A percentile compares a stretch with the other conserved stretches of the same genome.
Conservation (phyloP, 1,284 basidiomycete species). For the Cutaneotrichosporon sp. region DNA sequence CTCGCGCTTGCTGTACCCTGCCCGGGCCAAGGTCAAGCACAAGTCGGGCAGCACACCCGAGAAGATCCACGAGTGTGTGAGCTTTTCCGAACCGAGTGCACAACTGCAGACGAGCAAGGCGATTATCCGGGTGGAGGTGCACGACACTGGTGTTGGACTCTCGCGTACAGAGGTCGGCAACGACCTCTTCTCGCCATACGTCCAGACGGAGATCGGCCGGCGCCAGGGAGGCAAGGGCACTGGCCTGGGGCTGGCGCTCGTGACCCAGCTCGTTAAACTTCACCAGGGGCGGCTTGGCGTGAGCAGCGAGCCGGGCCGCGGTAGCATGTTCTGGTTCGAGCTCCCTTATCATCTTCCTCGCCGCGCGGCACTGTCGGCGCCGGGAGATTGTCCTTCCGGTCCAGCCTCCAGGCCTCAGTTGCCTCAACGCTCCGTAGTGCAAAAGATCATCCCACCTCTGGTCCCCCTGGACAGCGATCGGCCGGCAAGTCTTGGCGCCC, state of each 20-base stretch:
- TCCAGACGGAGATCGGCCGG: constrained; percentile 62
- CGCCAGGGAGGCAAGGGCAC: constrained; percentile 85
- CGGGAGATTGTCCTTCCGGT: too few species aligned
- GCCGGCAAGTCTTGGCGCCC: too few species aligned
- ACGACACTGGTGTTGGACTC: constrained; percentile 78
- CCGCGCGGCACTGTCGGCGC: neutral
- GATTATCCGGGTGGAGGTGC: constrained; percentile 74
- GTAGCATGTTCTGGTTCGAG: constrained; percentile 48
- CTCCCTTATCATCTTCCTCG: neutral
- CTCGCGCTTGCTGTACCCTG: constrained; percentile 44
- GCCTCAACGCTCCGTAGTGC: too few species aligned
- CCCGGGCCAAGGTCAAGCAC: neutral
- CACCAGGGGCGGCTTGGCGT: constrained; percentile 74
- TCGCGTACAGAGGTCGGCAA: constrained; percentile 66
- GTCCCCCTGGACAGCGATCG: too few species aligned
- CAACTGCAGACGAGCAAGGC: neutral
- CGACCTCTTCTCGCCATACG: constrained; percentile 51
- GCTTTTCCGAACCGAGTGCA: neutral
- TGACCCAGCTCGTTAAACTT: constrained; percentile 84
- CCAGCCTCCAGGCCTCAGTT: too few species aligned
- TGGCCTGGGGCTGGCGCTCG: constrained; percentile 79
- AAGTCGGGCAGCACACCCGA: neutral
- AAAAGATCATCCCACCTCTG: too few species aligned
- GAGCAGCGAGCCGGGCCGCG: constrained; percentile 47
- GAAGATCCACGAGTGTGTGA: neutral